Base-by-base conservation (phyloP, 176 grass and related monocot genomes). In the Raddia guianensis region DNA sequence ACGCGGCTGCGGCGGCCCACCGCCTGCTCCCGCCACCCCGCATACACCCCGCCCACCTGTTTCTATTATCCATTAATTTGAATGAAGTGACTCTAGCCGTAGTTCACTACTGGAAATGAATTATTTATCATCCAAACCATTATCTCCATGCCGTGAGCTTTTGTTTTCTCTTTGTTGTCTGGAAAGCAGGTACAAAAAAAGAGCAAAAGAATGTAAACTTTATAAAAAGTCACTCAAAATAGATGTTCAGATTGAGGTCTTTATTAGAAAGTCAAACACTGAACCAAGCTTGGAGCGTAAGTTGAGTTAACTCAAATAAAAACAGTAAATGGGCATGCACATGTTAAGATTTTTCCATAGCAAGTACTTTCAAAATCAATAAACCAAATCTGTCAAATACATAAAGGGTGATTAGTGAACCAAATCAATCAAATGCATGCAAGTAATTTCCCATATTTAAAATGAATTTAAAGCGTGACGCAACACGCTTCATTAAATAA, bases 121-220 rank as follows among this genome's bases (percentile, higher is more conserved):
- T 10, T 42, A 5, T 70, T 85, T 63, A 64, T 68, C 76, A 85
- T 65, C 86, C 76, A 71, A 49, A 86, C 54, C 84, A 73, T 78
- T 57, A 77, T 83, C 74, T 79, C 70, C 76, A 65, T 80, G 76
- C 57, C 80, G 73, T 7, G 66, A 85, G 68, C 20, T 54, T 64
- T 51, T 80, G 56, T 42, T 89, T 80, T 91, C 92, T 68, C 52
- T 82, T 19, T 89, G 78, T 80, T 53, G 84, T 45, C 92, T 94
- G 92, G 52, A 87, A 50, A 75, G 49, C 54, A 4, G 79, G 50
- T 47, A 50, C 14, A 70, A 44, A 4, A 40, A 40, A 40, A 40
- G 37, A 40, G 37, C 37, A 40, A 40, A 27, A 77, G 62, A 61
- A 71, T 13, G 63, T 61, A 80, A 86, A 57, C 66, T 34, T 27